phyloP scores from a whole-genome alignment of 768 basidiomycete genomes.

The Termitomyces eurrhizus region DNA sequence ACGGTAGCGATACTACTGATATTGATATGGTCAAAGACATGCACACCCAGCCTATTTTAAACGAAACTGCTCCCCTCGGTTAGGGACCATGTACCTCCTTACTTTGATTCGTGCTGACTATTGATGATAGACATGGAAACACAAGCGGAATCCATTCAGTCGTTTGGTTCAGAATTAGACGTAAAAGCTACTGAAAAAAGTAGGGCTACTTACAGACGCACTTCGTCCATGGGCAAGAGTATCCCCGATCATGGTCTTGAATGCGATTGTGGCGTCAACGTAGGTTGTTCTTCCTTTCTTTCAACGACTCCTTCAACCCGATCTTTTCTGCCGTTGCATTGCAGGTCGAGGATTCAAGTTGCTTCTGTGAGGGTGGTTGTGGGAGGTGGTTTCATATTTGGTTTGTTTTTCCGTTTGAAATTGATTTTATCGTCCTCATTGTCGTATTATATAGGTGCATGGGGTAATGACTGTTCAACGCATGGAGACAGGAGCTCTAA shows the following conservation, averaged over 20 bases:
- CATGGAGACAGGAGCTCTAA: background rate
- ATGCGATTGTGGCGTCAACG: conserved; percentile 70
- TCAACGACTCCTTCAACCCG: background rate
- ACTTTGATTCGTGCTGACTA: background rate
- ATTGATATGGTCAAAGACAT: conserved; percentile 35
- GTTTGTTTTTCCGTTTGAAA: conserved; percentile 32
- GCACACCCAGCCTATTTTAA: conserved; percentile 17
- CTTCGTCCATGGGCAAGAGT: conserved; percentile 1
- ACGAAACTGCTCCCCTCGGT: conserved; percentile 51
- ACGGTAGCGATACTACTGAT: conserved; percentile 28
- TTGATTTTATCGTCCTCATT: background rate
- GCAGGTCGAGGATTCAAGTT: conserved; percentile 53
- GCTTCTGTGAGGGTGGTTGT: conserved; percentile 73
- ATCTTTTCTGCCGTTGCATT: background rate
- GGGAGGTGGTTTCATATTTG: conserved; percentile 73
- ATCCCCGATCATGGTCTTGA: conserved; percentile 39
- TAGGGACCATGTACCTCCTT: conserved; percentile 3
- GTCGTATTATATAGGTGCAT: conserved; percentile 45
- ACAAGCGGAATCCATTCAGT: conserved; percentile 38
- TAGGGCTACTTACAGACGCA: conserved; percentile 15
- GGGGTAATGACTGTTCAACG: conserved; percentile 35
- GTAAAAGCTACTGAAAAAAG: conserved; percentile 11
- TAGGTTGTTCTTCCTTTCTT: conserved; percentile 32
- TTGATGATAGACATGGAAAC: conserved; percentile 38
- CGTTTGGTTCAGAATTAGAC: conserved; percentile 22